Base-by-base conservation (phyloP, 1,284 basidiomycete genomes). In the Boletus smithii region DNA sequence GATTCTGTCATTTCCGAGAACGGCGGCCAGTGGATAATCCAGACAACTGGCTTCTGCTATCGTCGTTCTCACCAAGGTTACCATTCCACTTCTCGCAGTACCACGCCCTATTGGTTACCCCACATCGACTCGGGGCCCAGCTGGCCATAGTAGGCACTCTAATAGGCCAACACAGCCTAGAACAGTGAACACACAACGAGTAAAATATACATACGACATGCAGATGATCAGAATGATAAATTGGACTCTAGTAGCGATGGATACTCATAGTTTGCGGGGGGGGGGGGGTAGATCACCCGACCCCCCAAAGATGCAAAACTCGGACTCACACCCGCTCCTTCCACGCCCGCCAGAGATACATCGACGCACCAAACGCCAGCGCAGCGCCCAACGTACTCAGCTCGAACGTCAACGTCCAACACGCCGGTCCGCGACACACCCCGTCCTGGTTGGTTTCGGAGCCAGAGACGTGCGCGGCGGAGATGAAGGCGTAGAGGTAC, bases 401-500 rank as follows among this genome's bases (percentile, higher is more conserved):
- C 61, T 71, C 72, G 55, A 89, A 87, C 5, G 87, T 89, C 37
- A 70, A 50, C 43, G 65, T 65, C 86, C 85, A 90, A 55, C 87
- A 90, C 23, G 63, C 50, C 8, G 67, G 59, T 5, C 88, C 86
- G 31, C 62, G 59, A 56, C 88, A 90, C 4, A 79, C 69, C 7
- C 61, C 69, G 11, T 69, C 64, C 4, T 57, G 60, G 3, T 17
- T 29, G 20, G 56, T 37, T 2, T 71, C 67, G 44, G 61, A 62
- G 5, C 32, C 41, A 7, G 56, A 29, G 8, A 73, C 69, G 51
- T 80, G 75, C 3, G 71, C 65, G 3, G 73, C 76, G 3, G 83
- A 73, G 38, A 86, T 61, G 54, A 82, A 80, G 8, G 87, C 86
- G 51, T 87, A 90, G 0, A 89, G 61, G 61, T 85, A 88, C 5